A percentile compares a stretch with the other conserved stretches of the same genome.
Conservation (phyloP, 371 early-diverging fungal species). For the Smittium culicis region DNA sequence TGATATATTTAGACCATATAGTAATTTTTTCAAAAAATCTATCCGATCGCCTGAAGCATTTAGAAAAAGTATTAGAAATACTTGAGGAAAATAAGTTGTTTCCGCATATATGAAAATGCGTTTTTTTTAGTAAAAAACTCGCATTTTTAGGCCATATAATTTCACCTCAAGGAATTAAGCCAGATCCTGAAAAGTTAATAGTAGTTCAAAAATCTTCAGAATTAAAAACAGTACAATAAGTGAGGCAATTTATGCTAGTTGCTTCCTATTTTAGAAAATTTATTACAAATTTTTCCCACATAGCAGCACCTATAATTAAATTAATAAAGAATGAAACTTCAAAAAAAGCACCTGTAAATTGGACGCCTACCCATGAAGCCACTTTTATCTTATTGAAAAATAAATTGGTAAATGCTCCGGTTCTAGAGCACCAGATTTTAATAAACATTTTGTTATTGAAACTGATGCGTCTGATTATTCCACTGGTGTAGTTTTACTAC, state of each 20-base stretch:
- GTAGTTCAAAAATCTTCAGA: background rate
- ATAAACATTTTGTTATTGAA: slow-evolving; percentile 3
- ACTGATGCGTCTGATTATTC: background rate
- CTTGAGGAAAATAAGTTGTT: background rate
- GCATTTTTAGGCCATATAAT: slow-evolving; percentile 4
- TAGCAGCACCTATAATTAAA: background rate
- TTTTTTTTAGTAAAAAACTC: background rate
- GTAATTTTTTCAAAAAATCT: background rate
- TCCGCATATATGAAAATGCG: background rate
- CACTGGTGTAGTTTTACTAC: background rate
- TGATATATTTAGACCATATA: slow-evolving; percentile 7
- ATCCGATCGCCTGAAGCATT: background rate
- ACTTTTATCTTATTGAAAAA: background rate
- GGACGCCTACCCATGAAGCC: background rate
- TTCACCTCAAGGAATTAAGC: background rate
- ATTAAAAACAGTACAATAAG: background rate
- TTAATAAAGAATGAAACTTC: background rate
- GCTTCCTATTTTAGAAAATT: slow-evolving; percentile 5
- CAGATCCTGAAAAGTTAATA: background rate
- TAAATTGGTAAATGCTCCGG: background rate
- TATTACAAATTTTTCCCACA: background rate
- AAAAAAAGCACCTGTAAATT: background rate
- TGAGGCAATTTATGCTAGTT: background rate
- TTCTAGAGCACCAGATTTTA: background rate
- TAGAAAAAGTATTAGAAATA: background rate